Base-by-base conservation (phyloP, 116 monocot genomes). In the Phalaenopsis hybrid region DNA sequence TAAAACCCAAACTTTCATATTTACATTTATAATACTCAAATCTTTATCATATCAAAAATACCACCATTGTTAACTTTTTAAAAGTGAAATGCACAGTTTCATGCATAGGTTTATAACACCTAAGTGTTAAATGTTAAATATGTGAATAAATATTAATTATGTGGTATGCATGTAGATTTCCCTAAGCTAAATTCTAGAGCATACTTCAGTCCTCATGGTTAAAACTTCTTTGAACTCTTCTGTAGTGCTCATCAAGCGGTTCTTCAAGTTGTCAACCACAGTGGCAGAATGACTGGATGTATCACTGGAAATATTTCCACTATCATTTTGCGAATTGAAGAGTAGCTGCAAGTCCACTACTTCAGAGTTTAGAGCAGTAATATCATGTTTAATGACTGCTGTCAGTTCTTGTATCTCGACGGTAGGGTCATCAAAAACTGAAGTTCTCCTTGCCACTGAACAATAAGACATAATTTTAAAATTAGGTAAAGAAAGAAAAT, bases 201-300 rank as follows among this genome's bases (percentile, higher is more conserved):
- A 25, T 74, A 96, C 96, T 92, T 96, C 94, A 37, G 96, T 96
- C 73, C 94, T 74, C 87, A 92, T 86, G 69, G 96, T 96, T 52
- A 96, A 78, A 55, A 96, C 94, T 86, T 96, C 96, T 87, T 96
- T 96, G 79, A 96, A 96, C 68, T 96, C 94, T 43, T 94, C 92
- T 37, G 96, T 91, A 44, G 94, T 58, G 77, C 84, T 97, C 97
- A 97, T 94, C 80, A 97, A 85, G 37, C 97, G 94, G 59, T 92
- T 97, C 83, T 97, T 97, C 83, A 97, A 81, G 81, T 91, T 93
- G 79, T 97, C 97, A 70, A 97, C 92, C 72, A 97, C 93, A 21
- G 94, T 97, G 6, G 94, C 86, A 74, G 97, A 94, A 78, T 97
- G 97, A 81, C 83, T 94, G 77, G 88, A 92, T 34, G 89, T 90